Evolutionary conservation across 352 stramenopile species (phyloP).

Genomic region (Phytophthora pisi): DNA sequence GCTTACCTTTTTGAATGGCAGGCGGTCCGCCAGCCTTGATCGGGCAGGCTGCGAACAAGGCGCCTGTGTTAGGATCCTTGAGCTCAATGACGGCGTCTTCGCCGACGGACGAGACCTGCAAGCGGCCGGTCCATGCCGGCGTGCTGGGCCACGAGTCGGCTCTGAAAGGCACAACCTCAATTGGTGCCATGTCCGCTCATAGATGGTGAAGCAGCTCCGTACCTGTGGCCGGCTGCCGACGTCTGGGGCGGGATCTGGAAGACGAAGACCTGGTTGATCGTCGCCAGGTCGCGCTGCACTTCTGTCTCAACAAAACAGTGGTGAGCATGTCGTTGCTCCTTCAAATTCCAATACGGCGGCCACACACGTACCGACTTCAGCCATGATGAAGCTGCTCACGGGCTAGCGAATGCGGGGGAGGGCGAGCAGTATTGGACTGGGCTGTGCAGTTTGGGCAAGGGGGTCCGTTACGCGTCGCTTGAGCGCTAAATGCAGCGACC

Average conservation of each 20-base stretch:
- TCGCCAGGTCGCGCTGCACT: slow-evolving; percentile 61
- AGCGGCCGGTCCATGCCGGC: slow-evolving; percentile 61
- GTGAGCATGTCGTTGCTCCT: neutral
- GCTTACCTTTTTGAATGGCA: slow-evolving; percentile 67
- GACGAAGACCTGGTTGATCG: slow-evolving; percentile 76
- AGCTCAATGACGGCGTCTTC: slow-evolving; percentile 69
- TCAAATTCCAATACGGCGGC: neutral
- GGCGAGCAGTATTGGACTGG: neutral
- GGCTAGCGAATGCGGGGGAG: neutral
- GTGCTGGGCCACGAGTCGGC: slow-evolving; percentile 72
- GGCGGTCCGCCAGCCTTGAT: slow-evolving; percentile 63
- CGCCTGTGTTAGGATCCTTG: slow-evolving; percentile 57
- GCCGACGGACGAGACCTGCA: slow-evolving; percentile 66
- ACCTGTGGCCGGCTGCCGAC: slow-evolving; percentile 65
- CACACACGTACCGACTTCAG: slow-evolving; percentile 29
- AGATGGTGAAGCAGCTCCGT: neutral
- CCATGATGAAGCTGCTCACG: slow-evolving; percentile 20
- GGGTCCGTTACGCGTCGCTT: slow-evolving; percentile 28
- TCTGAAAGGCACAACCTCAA: slow-evolving; percentile 23
- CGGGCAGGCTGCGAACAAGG: slow-evolving; percentile 64
- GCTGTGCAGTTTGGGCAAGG: too few relatives aligned
- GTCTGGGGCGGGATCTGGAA: slow-evolving; percentile 74
- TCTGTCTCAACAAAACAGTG: slow-evolving; percentile 22
- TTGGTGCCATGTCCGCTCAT: too few relatives aligned
- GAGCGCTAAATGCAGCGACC: slow-evolving; percentile 19